Conservation (phyloP, 345 rosid genomes). For the Iberis pinnata region DNA sequence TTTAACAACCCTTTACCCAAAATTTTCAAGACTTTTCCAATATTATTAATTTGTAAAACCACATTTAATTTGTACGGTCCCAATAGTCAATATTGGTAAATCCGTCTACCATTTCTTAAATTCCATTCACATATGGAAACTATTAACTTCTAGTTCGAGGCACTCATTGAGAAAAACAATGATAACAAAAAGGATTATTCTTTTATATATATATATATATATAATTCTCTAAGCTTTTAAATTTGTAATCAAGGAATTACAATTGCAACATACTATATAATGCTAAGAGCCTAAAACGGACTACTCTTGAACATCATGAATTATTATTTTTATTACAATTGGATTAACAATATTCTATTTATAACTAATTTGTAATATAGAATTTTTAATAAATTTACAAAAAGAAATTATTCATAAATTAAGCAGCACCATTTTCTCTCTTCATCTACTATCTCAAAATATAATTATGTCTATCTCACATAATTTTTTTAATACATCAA, state of each 20-base stretch:
- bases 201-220: no score
- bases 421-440: no score
- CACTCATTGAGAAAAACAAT: background rate
- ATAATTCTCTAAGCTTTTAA: background rate
- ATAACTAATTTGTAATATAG: no score
- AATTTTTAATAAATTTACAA: no score
- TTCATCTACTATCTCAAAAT: no score
- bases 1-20: constrained; percentile 16
- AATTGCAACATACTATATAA: background rate
- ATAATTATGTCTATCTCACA: no score
- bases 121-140: constrained; percentile 29
- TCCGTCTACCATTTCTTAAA: constrained; percentile 13
- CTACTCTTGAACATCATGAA: no score
- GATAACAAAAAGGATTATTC: background rate
- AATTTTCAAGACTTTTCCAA: background rate
- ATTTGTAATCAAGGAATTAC: background rate
- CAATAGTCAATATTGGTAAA: constrained; percentile 8
- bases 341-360: no score
- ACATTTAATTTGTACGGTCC: background rate
- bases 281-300: no score
- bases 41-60: background rate
- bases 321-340: no score
- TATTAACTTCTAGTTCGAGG: background rate
- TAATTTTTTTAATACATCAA: no score
- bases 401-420: no score